Percentiles rank a stretch among this genome's conserved stretches.
Conservation (phyloP, 129 eudicot species). For the Deinandra increscens region DNA sequence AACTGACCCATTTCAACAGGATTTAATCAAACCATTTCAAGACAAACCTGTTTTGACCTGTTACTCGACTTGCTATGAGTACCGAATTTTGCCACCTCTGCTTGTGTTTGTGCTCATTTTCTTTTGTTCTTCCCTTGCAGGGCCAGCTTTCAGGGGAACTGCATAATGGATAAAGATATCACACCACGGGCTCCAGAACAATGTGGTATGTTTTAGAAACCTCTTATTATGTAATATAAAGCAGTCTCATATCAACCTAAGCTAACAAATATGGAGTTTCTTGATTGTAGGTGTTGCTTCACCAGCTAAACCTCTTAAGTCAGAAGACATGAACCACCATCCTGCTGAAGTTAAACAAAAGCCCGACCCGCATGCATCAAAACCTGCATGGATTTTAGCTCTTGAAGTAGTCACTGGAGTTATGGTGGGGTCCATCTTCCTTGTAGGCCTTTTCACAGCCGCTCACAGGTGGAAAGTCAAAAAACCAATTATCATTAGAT, state of each 20-base stretch:
- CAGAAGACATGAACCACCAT: slow-evolving; percentile 36
- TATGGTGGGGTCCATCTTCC: slow-evolving; percentile 57
- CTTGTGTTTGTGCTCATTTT: slow-evolving; percentile 4
- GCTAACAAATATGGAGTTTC: background rate
- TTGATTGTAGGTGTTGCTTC: slow-evolving; percentile 41
- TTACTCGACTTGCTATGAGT: background rate
- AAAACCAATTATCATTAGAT: slow-evolving; percentile 48
- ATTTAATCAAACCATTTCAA: background rate
- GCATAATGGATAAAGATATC: slow-evolving; percentile 66
- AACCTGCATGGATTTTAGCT: slow-evolving; percentile 64
- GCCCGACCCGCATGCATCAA: slow-evolving; percentile 41
- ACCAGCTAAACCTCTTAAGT: slow-evolving; percentile 40
- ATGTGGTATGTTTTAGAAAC: slow-evolving; percentile 59
- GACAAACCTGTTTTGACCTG: background rate
- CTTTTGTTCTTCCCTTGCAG: slow-evolving; percentile 35
- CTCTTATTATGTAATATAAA: background rate
- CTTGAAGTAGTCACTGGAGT: slow-evolving; percentile 77
- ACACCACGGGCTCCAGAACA: slow-evolving; percentile 59
- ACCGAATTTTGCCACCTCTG: background rate
- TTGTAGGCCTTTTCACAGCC: slow-evolving; percentile 41
- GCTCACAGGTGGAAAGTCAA: slow-evolving; percentile 51
- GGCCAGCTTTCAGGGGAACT: slow-evolving; percentile 83
- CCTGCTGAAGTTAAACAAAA: slow-evolving; percentile 44
- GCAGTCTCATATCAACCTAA: background rate
- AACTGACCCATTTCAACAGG: background rate